Percentiles rank a stretch among this genome's conserved stretches.
Evolutionary conservation across 2,329 filamentous ascomycete genomes (phyloP).

Genomic region (Ophidiomyces ophidiicola): DNA sequence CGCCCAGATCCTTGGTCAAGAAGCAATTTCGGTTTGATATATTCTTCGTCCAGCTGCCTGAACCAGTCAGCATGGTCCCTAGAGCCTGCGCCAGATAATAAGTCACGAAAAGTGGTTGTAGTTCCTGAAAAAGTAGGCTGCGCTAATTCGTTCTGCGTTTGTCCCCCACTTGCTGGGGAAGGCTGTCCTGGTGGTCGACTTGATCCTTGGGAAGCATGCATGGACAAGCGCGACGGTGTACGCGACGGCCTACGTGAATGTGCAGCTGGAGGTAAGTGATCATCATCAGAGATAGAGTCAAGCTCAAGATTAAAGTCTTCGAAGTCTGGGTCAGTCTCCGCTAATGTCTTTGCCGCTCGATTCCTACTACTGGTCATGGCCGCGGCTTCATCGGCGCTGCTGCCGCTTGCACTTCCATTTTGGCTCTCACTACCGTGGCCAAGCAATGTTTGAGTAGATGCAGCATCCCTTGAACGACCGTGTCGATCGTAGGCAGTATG

Average conservation of each 20-base stretch:
- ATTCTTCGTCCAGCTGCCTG: slow-evolving; percentile 85
- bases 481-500: slow-evolving; percentile 42
- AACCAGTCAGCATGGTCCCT: slow-evolving; percentile 88
- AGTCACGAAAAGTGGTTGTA: slow-evolving; percentile 62
- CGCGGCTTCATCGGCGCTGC: slow-evolving; percentile 35
- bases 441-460: slow-evolving; percentile 42
- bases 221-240: slow-evolving; percentile 25
- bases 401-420: slow-evolving; percentile 36
- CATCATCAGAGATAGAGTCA: slow-evolving; percentile 41
- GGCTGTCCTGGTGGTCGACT: slow-evolving; percentile 14
- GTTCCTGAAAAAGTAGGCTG: slow-evolving; percentile 47
- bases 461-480: slow-evolving; percentile 28
- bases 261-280: slow-evolving; percentile 45
- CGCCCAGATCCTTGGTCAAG: slow-evolving; percentile 52
- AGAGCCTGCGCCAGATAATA: slow-evolving; percentile 57
- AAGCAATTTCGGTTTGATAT: slow-evolving; percentile 81
- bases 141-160: slow-evolving; percentile 4
- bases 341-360: slow-evolving; percentile 17
- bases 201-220: slow-evolving; percentile 17
- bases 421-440: slow-evolving; percentile 26
- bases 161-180: slow-evolving; percentile 6
- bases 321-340: slow-evolving; percentile 21
- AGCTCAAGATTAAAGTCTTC: slow-evolving; percentile 31
- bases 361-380: slow-evolving; percentile 35
- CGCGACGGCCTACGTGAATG: slow-evolving; percentile 24